phyloP scores from a whole-genome alignment of 805 yeast species.

The Maudiozyma saulgeensis region DNA sequence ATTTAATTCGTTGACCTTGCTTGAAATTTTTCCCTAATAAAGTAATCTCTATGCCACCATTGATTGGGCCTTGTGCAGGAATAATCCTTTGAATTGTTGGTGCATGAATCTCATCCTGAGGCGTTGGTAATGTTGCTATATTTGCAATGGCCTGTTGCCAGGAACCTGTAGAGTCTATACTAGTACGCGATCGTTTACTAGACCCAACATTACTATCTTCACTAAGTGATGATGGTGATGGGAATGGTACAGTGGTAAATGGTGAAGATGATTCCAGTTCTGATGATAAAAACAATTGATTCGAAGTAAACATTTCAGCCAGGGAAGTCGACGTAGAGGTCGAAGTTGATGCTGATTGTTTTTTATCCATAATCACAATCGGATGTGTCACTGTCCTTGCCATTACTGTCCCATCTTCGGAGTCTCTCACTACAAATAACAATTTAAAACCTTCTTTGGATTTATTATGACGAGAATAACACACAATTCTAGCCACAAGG shows the following conservation, averaged over 20 bases:
- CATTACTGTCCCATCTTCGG: constrained; percentile 40
- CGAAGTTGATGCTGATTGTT: constrained; percentile 22
- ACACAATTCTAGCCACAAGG: constrained; percentile 66
- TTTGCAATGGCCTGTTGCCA: neutral
- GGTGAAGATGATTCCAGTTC: neutral
- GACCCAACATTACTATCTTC: constrained; percentile 40
- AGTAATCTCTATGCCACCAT: constrained; percentile 94
- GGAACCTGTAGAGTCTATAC: constrained; percentile 1
- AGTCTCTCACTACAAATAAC: constrained; percentile 55
- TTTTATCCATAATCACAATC: constrained; percentile 89
- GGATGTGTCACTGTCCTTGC: constrained; percentile 65
- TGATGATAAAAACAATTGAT: neutral
- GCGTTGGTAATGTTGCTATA: neutral
- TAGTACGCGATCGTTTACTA: constrained; percentile 1
- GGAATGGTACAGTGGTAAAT: constrained; percentile 18
- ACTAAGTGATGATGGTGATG: constrained; percentile 54
- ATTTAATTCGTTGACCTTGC: constrained; percentile 71
- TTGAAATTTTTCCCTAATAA: constrained; percentile 77
- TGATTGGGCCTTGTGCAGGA: constrained; percentile 87
- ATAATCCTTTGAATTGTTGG: constrained; percentile 76
- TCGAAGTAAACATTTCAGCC: constrained; percentile 4
- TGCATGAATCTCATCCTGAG: neutral
- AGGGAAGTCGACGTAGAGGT: neutral
- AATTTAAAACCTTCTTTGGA: constrained; percentile 77
- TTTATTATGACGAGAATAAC: constrained; percentile 91